Evolutionary conservation across 768 basidiomycete genomes (phyloP), one percentile per base, ranked within the genome.

Genomic region (Kwoniella mangroviensis): DNA sequence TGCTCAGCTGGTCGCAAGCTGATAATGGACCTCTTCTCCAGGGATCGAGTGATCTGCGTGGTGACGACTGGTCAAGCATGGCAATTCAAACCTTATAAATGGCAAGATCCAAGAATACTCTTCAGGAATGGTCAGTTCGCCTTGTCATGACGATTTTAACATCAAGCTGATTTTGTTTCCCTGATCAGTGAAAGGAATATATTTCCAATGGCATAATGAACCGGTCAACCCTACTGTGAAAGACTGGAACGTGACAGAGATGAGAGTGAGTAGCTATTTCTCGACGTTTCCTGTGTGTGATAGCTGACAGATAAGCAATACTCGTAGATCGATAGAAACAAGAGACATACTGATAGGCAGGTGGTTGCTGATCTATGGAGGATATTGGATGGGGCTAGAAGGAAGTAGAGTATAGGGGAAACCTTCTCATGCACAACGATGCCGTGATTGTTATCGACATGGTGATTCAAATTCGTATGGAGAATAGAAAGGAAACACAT

Each of bases 11-110:
- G n/a, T n/a, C n/a, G n/a, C n/a, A n/a, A 54, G 63, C 63, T 64
- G 12, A 64, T 75, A 9, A n/a, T 2, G 17, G 15, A 58, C 41
- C 52, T 43, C 54, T 24, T 22, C 19, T 63, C 43, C 67, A 85
- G 86, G 86, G 94, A 98, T 66, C 88, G 96, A 45, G 97, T 99
- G 4, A 91, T 97, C 4, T 97, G 95, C 74, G 96, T 99, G 17
- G 91, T 97, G 89, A 98, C 97, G 10, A 99, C 97, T 0, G 97
- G 97, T 1, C 96, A 98, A 75, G 91, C 92, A 41, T 98, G 97
- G 97, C 97, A 99, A 81, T 99, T 99, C 84, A 87, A 90, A 67
- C 91, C 92, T 19, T 98, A 98, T 85, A 95, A 96, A 81, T 99
- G 96, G 96, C 90, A 87, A 60, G 94, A 98, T 78, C 97, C 97